Percentiles rank a stretch among this genome's conserved stretches.
These are phyloP conservation scores for Biscogniauxia sp. DNA, from an alignment of 2,329 filamentous ascomycete genomes.

Conservation along the genomic window DNA sequence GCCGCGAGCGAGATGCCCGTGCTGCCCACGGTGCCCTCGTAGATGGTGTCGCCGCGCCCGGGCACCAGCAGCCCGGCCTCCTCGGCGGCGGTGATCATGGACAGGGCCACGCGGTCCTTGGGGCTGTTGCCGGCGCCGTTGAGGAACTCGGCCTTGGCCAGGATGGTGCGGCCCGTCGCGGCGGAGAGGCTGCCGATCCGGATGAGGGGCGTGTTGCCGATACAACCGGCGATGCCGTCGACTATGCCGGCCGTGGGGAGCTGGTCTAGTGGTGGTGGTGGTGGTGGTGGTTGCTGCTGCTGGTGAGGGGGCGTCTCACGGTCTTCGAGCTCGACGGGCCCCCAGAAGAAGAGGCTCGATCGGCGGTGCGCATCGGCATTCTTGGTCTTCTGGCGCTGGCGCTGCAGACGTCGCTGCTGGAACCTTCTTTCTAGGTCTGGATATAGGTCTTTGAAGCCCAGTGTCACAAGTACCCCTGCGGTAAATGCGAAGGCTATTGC, in stretches of 20 bases:
- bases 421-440: conserved; percentile 69
- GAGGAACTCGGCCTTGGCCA: conserved; percentile 94
- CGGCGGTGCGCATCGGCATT: conserved; percentile 29
- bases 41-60: conserved; percentile 85
- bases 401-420: conserved; percentile 41
- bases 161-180: conserved; percentile 82
- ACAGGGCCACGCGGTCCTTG: conserved; percentile 91
- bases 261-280: conserved; percentile 14
- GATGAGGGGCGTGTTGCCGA: conserved; percentile 90
- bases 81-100: conserved; percentile 84
- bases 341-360: conserved; percentile 47
- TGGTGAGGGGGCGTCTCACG: conserved; percentile 39
- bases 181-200: conserved; percentile 81
- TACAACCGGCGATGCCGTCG: conserved; percentile 84
- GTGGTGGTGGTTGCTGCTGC: conserved; percentile 21
- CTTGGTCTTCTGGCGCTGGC: conserved; percentile 6
- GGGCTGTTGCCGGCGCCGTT: conserved; percentile 93
- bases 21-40: conserved; percentile 94
- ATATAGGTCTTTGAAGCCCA: conserved; percentile 78
- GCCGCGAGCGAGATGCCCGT: conserved; percentile 94
- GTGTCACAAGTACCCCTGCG: conserved; percentile 71
- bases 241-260: conserved; percentile 46
- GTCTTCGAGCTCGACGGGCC: conserved; percentile 55
- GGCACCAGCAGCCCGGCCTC: conserved; percentile 71
- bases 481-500: conserved; percentile 71